Percentiles rank a stretch among this genome's conserved stretches.
Evolutionary conservation across 2,329 filamentous ascomycete species (phyloP).

Genomic region (Lachnellula arida): DNA sequence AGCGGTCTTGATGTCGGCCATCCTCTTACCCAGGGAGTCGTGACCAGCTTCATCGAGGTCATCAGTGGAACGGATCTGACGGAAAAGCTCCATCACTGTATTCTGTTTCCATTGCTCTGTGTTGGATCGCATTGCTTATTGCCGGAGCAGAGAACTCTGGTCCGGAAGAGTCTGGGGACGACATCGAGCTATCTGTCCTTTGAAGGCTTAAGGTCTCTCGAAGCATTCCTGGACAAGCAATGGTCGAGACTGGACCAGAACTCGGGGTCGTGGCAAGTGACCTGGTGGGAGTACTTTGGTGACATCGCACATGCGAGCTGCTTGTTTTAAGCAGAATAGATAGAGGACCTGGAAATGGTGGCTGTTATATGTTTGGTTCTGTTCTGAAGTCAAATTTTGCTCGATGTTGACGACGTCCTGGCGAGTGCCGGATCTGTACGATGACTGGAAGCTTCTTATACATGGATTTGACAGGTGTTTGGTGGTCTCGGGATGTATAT

Average conservation of each 20-base stretch:
- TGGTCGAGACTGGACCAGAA: slow-evolving; percentile 23
- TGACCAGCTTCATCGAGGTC: slow-evolving; percentile 34
- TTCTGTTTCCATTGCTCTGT: slow-evolving; percentile 36
- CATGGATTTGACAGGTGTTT: neutral
- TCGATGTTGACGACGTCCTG: neutral
- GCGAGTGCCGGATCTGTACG: neutral
- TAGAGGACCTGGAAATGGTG: neutral
- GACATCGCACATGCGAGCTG: slow-evolving; percentile 27
- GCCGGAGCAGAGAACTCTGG: slow-evolving; percentile 26
- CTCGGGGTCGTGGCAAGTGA: slow-evolving; percentile 8
- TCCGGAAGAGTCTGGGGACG: slow-evolving; percentile 21
- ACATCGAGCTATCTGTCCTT: slow-evolving; percentile 24
- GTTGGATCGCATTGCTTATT: slow-evolving; percentile 35
- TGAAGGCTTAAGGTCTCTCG: slow-evolving; percentile 23
- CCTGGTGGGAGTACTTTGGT: slow-evolving; percentile 27
- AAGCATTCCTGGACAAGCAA: slow-evolving; percentile 21
- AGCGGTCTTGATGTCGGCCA: slow-evolving; percentile 37
- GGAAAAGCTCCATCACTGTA: slow-evolving; percentile 37
- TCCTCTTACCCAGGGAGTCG: slow-evolving; percentile 37
- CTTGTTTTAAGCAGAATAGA: slow-evolving; percentile 18
- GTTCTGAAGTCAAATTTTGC: neutral
- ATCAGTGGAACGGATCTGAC: slow-evolving; percentile 35
- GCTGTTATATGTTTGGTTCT: neutral
- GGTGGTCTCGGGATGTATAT: neutral
- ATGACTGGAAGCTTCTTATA: neutral